Conservation (phyloP, 768 basidiomycete species). For the Termitomyces sp. region DNA sequence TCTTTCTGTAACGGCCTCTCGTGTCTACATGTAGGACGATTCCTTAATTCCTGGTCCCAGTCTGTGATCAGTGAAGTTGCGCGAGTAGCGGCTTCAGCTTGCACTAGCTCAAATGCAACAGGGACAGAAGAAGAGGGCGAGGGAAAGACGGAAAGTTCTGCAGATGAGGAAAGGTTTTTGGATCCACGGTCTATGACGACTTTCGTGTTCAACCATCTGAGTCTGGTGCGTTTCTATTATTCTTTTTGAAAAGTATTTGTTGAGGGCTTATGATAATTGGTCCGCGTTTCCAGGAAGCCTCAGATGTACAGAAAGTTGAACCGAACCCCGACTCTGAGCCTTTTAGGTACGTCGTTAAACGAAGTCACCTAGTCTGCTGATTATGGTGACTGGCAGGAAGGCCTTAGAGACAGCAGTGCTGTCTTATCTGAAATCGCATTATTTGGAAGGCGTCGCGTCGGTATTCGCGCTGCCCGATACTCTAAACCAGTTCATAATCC, state of each 20-base stretch:
- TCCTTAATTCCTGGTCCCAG: constrained; percentile 30
- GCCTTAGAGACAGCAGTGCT: constrained; percentile 66
- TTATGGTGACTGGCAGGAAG: constrained; percentile 32
- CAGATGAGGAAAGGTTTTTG: constrained; percentile 64
- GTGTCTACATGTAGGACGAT: background rate
- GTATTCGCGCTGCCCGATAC: constrained; percentile 54
- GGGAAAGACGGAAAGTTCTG: constrained; percentile 21
- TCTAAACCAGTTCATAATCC: constrained; percentile 52
- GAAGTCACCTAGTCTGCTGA: background rate
- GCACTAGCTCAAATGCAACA: background rate
- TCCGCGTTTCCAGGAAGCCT: constrained; percentile 55
- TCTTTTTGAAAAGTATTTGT: background rate
- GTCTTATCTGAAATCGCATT: constrained; percentile 76
- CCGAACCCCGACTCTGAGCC: constrained; percentile 62
- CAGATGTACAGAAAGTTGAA: constrained; percentile 61
- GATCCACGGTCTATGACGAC: constrained; percentile 77
- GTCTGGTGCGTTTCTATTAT: constrained; percentile 49
- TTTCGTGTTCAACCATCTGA: constrained; percentile 83
- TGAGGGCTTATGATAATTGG: constrained; percentile 1
- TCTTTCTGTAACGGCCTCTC: background rate
- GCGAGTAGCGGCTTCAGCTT: constrained; percentile 29
- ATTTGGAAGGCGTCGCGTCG: constrained; percentile 68
- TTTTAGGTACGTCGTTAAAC: constrained; percentile 51
- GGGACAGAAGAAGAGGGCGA: background rate
- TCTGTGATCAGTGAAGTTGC: constrained; percentile 78